Conservation (phyloP, 1,284 basidiomycete genomes). For the Stereum hirsutum region DNA sequence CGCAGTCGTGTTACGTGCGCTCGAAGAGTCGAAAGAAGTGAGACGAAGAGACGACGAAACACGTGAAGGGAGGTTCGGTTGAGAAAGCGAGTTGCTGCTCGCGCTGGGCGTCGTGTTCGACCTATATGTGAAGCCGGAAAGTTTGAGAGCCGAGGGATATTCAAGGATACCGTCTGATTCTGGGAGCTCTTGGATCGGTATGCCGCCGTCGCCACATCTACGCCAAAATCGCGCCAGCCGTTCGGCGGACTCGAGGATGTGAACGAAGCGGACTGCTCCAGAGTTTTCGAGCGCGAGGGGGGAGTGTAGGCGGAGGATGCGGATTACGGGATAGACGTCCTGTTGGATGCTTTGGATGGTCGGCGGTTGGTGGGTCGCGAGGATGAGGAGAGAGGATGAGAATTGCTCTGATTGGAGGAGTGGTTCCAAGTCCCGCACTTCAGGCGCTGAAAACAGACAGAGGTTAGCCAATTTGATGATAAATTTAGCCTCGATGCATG, state of each 20-base stretch:
- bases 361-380: constrained; percentile 39
- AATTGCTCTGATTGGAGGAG: constrained; percentile 37
- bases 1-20: constrained; percentile 7
- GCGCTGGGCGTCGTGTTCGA: neutral
- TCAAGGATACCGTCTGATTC: constrained; percentile 14
- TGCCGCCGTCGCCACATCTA: constrained; percentile 22
- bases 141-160: neutral
- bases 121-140: too few species aligned
- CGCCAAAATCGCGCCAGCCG: constrained; percentile 39
- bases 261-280: constrained; percentile 40
- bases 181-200: constrained; percentile 17
- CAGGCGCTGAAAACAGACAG: constrained; percentile 26
- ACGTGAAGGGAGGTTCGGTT: neutral
- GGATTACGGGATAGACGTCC: constrained; percentile 27
- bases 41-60: constrained; percentile 1
- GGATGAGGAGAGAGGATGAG: constrained; percentile 33
- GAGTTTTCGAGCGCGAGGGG: constrained; percentile 35
- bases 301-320: constrained; percentile 33
- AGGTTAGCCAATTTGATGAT: neutral
- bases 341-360: constrained; percentile 17
- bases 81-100: constrained; percentile 1
- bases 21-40: constrained; percentile 5
- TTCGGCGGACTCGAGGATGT: constrained; percentile 42
- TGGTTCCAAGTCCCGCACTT: constrained; percentile 30
- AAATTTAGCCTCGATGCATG: too few species aligned